Evolutionary conservation across 2,329 filamentous ascomycete genomes (phyloP), one percentile per base, ranked within the genome.

Genomic region (Alternaria sp.): DNA sequence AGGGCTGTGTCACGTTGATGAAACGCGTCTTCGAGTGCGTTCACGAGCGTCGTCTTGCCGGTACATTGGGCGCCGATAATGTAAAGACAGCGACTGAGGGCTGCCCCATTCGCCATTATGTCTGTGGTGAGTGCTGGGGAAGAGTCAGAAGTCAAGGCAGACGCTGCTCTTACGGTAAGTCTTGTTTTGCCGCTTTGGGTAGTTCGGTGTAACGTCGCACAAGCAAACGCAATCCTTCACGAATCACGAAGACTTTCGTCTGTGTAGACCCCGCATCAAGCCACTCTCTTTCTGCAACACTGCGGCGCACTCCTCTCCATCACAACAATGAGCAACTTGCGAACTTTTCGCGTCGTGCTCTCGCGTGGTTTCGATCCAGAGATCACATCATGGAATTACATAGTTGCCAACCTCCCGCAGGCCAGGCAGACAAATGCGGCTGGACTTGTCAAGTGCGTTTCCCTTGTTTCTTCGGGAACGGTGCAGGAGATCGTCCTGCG

Each of bases 21-120:
- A 50, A 56, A 80, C 71, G 9, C 69, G 0, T 26, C 56, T 23
- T 71, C 68, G 3, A 84, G 71, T 1, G 75, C 75, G 40, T 77
- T 73, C 58, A 81, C 75, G 1, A 85, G 73, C 0, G 83, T 84
- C 2, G 81, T 83, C 65, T 84, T 84, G 40, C 83, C 83, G 1
- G 81, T 84, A 47, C 77, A 83, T 49, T 83, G 82, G 4, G 83
- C 78, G 3, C 83, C 82, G 28, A 83, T 74, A 40, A 84, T 79
- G 69, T 83, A 84, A 30, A 84, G 77, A 40, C 54, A 32, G 17
- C 28, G 28, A 32, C 17, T 25, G 26, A 28, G 47, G n/a, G 26
- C 47, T 12, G 25, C 47, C 17, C 30, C 47, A 50, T 26, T 28
- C 28, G 47, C 47, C 47, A 50, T 57, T 19, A 26, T 51, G 44